A percentile compares a stretch with the other conserved stretches of the same genome.
Conservation (phyloP, 176 grass and related monocot genomes). For the Lolium rigidum region DNA sequence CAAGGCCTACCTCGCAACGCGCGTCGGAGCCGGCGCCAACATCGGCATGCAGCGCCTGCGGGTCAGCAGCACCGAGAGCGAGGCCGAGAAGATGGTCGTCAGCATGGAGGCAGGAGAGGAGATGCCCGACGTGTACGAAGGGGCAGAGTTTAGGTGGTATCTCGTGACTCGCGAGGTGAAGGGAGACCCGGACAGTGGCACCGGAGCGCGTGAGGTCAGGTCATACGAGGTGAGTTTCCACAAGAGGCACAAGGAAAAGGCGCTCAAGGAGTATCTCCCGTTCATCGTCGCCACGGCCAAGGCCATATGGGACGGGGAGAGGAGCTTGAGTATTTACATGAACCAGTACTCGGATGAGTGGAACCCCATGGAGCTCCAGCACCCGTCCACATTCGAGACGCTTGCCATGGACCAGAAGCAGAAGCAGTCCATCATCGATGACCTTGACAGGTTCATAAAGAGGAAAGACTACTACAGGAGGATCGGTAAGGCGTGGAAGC, state of each 20-base stretch:
- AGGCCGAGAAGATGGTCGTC: constrained; percentile 38
- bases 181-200: not conserved
- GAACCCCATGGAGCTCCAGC: constrained; percentile 71
- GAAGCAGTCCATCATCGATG: constrained; percentile 76
- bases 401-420: constrained; percentile 70
- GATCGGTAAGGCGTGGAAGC: constrained; percentile 92
- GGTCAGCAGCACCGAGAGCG: constrained; percentile 32
- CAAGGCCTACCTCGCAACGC: constrained; percentile 45
- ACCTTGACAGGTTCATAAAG: constrained; percentile 67
- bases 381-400: constrained; percentile 80
- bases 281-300: constrained; percentile 65
- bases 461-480: constrained; percentile 90
- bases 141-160: constrained; percentile 51
- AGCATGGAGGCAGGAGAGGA: constrained; percentile 56
- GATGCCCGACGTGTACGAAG: constrained; percentile 50
- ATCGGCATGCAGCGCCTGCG: constrained; percentile 34
- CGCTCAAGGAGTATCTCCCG: constrained; percentile 72
- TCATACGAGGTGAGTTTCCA: constrained; percentile 74
- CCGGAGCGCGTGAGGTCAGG: constrained; percentile 14
- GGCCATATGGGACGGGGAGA: constrained; percentile 57
- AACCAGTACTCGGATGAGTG: constrained; percentile 53
- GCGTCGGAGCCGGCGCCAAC: constrained; percentile 31
- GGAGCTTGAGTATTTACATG: constrained; percentile 60
- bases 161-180: not conserved
- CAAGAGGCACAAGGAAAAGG: constrained; percentile 69